Evolutionary conservation across 2,329 filamentous ascomycete genomes (phyloP), one percentile per base, ranked within the genome.

Genomic region (Sclerotinia borealis): DNA sequence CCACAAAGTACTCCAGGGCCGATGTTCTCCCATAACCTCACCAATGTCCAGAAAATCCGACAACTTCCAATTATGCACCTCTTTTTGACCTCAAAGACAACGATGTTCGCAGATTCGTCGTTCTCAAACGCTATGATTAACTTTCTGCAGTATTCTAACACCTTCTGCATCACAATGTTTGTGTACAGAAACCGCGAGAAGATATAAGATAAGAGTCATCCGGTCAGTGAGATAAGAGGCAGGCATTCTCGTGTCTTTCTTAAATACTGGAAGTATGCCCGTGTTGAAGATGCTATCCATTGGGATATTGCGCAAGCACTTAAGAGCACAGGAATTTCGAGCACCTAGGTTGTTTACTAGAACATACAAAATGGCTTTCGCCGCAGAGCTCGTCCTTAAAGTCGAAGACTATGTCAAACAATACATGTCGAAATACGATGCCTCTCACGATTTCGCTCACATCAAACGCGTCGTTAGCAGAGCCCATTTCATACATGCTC

Each of bases 391-490:
- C 67, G 76, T 84, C 73, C 75, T 76, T 39, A 70, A 78, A 52
- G 83, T 87, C 65, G 85, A 83, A 41, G 76, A 77, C 51, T 89
- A 87, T 73, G 86, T 91, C 60, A 78, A 84, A 71, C 76, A 79
- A 43, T 91, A 88, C 80, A 92, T 92, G 87, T 79, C 83, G 50
- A 79, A 83, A 67, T 90, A 90, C 77, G 92, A 96, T 77, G 85
- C 85, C 63, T 96, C 91, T 1, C 92, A 96, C 79, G 91, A 96
- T 78, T 95, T 90, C 79, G 78, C 83, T 55, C 93, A 97, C 76
- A 90, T 96, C 71, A 79, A 86, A 67, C 88, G 93, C 61, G 92
- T 96, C 37, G 77, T 92, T 29, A 81, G 82, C 27, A 83, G 93
- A 36, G 83, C 91, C 4, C 83, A 68, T 45, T 41, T 31, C 4